phyloP scores from a whole-genome alignment of 2,329 filamentous ascomycete genomes.

The Microsporum audouinii region DNA sequence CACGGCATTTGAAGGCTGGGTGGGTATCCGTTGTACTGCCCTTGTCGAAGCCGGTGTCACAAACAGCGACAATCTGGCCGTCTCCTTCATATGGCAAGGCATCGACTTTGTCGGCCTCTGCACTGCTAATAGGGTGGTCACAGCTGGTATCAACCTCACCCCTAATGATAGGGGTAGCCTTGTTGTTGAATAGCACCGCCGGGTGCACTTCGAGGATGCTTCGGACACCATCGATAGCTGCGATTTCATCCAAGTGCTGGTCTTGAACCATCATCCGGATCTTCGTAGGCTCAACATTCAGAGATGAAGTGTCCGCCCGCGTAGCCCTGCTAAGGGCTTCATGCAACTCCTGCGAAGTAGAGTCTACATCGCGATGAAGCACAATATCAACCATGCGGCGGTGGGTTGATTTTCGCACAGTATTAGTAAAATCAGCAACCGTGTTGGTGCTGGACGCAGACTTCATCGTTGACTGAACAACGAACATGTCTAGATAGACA shows the following conservation, averaged over 20 bases:
- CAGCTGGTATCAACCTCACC: slow-evolving; percentile 7
- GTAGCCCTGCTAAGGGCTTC: slow-evolving; percentile 9
- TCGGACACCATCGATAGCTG: slow-evolving; percentile 13
- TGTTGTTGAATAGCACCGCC: slow-evolving; percentile 15
- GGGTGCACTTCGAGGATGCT: slow-evolving; percentile 14
- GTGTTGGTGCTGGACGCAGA: slow-evolving; percentile 4
- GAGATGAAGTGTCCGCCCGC: slow-evolving; percentile 7
- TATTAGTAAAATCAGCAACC: slow-evolving; percentile 6
- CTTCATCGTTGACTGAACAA: slow-evolving; percentile 9
- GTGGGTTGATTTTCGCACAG: slow-evolving; percentile 3
- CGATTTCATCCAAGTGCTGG: slow-evolving; percentile 13
- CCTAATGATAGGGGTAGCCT: slow-evolving; percentile 14
- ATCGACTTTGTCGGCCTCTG: slow-evolving; percentile 4
- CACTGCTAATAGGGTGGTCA: slow-evolving; percentile 2
- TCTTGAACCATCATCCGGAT: slow-evolving; percentile 12
- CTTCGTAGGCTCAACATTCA: slow-evolving; percentile 5
- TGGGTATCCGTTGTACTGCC: slow-evolving; percentile 13
- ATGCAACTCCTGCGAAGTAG: slow-evolving; percentile 7
- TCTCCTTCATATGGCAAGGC: slow-evolving; percentile 11
- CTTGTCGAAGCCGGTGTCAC: slow-evolving; percentile 18
- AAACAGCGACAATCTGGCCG: slow-evolving; percentile 17
- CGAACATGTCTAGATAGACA: slow-evolving; percentile 10
- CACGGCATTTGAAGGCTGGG: slow-evolving; percentile 14
- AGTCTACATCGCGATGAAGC: slow-evolving; percentile 13
- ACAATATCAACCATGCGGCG: slow-evolving; percentile 11